Percentiles rank a stretch among this genome's conserved stretches.
These are phyloP conservation scores for Yamadazyma dendronema DNA, from an alignment of 1,139 yeast genomes.

Conservation along the genomic window DNA sequence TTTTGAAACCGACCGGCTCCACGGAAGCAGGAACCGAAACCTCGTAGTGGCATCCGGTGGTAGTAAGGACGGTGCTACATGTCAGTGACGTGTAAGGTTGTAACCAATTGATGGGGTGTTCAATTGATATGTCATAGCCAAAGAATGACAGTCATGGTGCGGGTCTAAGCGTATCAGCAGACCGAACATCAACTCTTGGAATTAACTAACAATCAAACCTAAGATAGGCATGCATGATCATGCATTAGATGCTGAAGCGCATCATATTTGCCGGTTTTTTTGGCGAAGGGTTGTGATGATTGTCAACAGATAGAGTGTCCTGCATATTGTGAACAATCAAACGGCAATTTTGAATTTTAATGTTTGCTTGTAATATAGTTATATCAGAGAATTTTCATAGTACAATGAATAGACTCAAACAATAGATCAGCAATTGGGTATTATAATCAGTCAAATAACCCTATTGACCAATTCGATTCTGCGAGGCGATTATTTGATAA, in stretches of 20 bases:
- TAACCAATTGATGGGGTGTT: no score
- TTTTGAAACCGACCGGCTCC: constrained; percentile 3
- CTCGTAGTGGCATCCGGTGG: no score
- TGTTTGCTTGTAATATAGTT: neutral
- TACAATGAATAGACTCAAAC: neutral
- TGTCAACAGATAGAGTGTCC: constrained; percentile 1
- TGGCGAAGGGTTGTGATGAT: constrained; percentile 4
- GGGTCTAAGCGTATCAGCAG: neutral
- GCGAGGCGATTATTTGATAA: neutral
- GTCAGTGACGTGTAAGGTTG: no score
- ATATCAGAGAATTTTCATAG: neutral
- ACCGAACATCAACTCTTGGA: no score
- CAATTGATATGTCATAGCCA: no score
- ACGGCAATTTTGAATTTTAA: constrained; percentile 4
- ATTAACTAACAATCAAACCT: neutral
- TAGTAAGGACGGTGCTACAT: no score
- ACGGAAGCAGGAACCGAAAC: no score
- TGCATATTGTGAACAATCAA: constrained; percentile 1
- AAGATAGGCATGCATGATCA: constrained; percentile 1
- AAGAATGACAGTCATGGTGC: no score
- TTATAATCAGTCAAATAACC: neutral
- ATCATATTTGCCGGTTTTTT: neutral
- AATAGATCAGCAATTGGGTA: neutral
- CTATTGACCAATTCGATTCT: neutral
- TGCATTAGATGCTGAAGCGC: neutral